Base-by-base conservation (phyloP, 495 filamentous ascomycete species). In the Aspergillus bertholletiae region DNA sequence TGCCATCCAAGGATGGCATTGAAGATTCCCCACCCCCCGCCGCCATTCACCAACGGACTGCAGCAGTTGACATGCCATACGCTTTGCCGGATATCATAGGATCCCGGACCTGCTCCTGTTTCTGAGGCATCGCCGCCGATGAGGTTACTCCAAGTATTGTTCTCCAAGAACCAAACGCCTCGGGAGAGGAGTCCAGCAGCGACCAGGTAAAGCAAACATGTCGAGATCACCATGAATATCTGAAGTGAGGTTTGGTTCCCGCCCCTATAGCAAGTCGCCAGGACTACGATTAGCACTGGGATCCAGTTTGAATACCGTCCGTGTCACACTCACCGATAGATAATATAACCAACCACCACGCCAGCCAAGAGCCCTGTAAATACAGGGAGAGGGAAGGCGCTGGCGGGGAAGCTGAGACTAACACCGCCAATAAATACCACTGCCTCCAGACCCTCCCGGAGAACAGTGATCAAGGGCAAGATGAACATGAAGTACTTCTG, bases 1-100 rank as follows among this genome's bases (percentile, higher is more conserved):
- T 84, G 82, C 92, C 92, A 97, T 21, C 92, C 92, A 8, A 80
- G 58, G 12, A 85, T 71, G 17, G 88, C 84, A 57, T 93, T 95
- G 77, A 96, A 95, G 63, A 96, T 82, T 41, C 90, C 91, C 92
- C 92, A 97, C 22, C 90, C 90, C 41, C 82, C 83, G 17, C 89
- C 90, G 28, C 18, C 54, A 7, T 43, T 22, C 17, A 87, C 45
- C 20, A 75, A 68, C 0, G 91, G 84, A 51, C 80, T 92, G 68
- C 90, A 95, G 74, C 89, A 96, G 62, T 96, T 95, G 46, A 96
- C 84, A 63, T 97, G 92, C 92, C 92, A 96, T 3, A 96, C 90
- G 45, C 84, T 92, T 58, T 84, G 72, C 24, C 78, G 75, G 58
- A 96, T 93, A 65, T 96, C 85, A 70, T 97, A 97, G 0, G 89